Percentiles rank a stretch among this genome's conserved stretches.
phyloP scores from a whole-genome alignment of 75 land plant species.

The Selaginella moellendorffii region DNA sequence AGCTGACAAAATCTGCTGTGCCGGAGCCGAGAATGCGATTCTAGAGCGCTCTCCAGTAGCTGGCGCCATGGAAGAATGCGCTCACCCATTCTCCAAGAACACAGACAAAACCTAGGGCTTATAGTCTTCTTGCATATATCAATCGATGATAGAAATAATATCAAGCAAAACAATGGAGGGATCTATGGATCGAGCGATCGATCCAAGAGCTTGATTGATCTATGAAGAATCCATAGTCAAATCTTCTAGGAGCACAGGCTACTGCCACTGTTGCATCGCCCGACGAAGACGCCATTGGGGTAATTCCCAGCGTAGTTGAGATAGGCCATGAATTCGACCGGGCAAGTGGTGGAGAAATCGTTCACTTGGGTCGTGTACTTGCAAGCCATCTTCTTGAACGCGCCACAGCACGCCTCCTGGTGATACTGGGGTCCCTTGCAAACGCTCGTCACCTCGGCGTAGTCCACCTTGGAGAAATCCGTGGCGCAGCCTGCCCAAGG shows the following conservation, averaged over 20 bases:
- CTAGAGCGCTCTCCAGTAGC: not conserved
- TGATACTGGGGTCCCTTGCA: slow-evolving; percentile 7
- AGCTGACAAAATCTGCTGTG: not conserved
- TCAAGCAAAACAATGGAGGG: too few relatives aligned
- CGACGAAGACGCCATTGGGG: slow-evolving; percentile 18
- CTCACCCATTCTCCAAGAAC: not conserved
- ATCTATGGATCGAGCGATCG: too few relatives aligned
- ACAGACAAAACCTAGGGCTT: too few relatives aligned
- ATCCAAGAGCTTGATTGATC: too few relatives aligned
- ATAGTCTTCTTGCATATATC: too few relatives aligned
- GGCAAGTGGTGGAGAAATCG: slow-evolving; percentile 15
- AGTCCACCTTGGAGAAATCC: slow-evolving; percentile 10
- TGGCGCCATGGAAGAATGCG: not conserved
- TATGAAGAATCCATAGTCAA: too few relatives aligned
- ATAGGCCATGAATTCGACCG: slow-evolving; percentile 15
- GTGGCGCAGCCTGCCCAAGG: slow-evolving; percentile 15
- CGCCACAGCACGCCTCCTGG: slow-evolving; percentile 9
- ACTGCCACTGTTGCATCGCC: slow-evolving; percentile 13
- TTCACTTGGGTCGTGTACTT: slow-evolving; percentile 16
- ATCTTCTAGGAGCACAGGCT: not conserved
- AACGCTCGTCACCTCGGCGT: slow-evolving; percentile 9
- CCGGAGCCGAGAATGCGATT: not conserved
- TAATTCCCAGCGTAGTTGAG: slow-evolving; percentile 17
- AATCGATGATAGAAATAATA: too few relatives aligned
- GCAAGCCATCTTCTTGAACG: slow-evolving; percentile 15